These are phyloP conservation scores for Trypanosoma caninum DNA, from an alignment of 208 protist genomes.

Conservation along the genomic window DNA sequence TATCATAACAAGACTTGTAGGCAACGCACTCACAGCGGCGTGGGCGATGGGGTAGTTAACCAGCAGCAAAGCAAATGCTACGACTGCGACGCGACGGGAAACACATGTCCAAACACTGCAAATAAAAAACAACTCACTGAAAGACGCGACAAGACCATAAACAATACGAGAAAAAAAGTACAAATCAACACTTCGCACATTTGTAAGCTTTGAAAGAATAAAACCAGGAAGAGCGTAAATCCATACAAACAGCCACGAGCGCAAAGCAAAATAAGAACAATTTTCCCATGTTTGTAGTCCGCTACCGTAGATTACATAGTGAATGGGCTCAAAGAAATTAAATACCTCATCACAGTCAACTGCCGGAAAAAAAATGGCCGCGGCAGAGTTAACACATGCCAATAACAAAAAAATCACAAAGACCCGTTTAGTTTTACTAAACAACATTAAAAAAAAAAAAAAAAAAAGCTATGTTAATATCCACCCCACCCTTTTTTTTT, in stretches of 20 bases:
- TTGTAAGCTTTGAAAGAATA: slow-evolving; percentile 14
- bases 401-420: slow-evolving; percentile 45
- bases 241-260: slow-evolving; percentile 89
- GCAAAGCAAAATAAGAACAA: slow-evolving; percentile 82
- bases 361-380: slow-evolving; percentile 65
- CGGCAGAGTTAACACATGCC: slow-evolving; percentile 47
- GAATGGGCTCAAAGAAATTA: slow-evolving; percentile 97
- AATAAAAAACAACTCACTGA: slow-evolving; percentile 55
- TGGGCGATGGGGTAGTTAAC: slow-evolving; percentile 67
- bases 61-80: slow-evolving; percentile 52
- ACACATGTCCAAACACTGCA: slow-evolving; percentile 50
- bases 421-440: slow-evolving; percentile 34
- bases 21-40: slow-evolving; percentile 69
- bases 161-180: slow-evolving; percentile 71
- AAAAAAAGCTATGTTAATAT: background rate
- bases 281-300: slow-evolving; percentile 97
- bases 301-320: slow-evolving; percentile 90
- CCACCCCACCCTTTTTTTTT: background rate
- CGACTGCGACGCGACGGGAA: slow-evolving; percentile 36
- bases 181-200: slow-evolving; percentile 37
- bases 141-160: slow-evolving; percentile 38
- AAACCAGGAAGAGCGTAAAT: slow-evolving; percentile 65
- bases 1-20: slow-evolving; percentile 88
- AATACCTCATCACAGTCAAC: slow-evolving; percentile 96
- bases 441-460: slow-evolving; percentile 18